Conservation (phyloP, 2,329 filamentous ascomycete species). For the Nothomitra cinnamomea region DNA sequence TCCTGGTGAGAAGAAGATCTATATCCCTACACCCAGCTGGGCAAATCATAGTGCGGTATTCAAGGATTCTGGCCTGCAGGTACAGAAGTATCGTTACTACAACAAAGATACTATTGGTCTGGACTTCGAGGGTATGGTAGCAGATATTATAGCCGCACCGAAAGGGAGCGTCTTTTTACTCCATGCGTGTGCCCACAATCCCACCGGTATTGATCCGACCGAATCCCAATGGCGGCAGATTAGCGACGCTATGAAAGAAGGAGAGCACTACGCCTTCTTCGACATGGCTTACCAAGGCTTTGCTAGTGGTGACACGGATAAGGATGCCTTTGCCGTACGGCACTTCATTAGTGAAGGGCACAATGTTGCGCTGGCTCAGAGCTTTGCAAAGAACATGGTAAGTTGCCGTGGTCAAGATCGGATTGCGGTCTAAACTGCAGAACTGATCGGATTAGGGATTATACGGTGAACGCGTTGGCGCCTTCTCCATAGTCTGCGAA, state of each 20-base stretch:
- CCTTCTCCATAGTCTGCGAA: conserved; percentile 81
- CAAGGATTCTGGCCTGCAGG: conserved; percentile 76
- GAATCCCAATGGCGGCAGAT: conserved; percentile 86
- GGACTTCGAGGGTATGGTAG: conserved; percentile 87
- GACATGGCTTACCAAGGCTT: conserved; percentile 99
- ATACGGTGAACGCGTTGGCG: conserved; percentile 94
- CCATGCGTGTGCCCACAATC: conserved; percentile 96
- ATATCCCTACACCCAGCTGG: conserved; percentile 92
- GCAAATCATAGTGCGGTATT: conserved; percentile 97
- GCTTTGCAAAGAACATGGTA: conserved; percentile 99
- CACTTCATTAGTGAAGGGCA: conserved; percentile 90
- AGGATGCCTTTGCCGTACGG: conserved; percentile 83
- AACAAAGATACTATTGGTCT: conserved; percentile 97
- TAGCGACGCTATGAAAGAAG: conserved; percentile 67
- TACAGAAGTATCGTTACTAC: conserved; percentile 96
- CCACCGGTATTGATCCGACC: conserved; percentile 88
- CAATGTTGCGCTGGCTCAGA: conserved; percentile 75
- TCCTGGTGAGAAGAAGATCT: conserved; percentile 84
- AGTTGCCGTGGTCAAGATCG: conserved; percentile 13
- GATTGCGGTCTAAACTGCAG: conserved; percentile 7
- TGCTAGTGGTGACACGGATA: conserved; percentile 77
- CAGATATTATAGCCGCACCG: conserved; percentile 77
- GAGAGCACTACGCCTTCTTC: conserved; percentile 89
- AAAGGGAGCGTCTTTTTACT: conserved; percentile 79
- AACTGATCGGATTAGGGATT: conserved; percentile 45